Evolutionary conservation across 2,329 filamentous ascomycete genomes (phyloP).

Genomic region (Trichoderma cornu-damae): DNA sequence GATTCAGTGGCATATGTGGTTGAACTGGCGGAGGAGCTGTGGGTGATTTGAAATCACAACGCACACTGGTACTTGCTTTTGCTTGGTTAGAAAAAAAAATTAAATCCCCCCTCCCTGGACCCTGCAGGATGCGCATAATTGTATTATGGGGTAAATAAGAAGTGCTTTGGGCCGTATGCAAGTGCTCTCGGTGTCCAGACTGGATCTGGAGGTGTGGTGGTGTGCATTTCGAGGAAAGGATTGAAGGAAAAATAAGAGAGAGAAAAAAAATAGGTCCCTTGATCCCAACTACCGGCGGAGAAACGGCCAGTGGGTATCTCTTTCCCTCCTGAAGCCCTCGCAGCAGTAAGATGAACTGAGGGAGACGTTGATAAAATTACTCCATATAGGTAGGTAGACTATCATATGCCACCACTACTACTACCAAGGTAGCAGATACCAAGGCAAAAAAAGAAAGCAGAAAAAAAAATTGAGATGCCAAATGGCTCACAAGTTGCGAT

Average conservation of each 20-base stretch:
- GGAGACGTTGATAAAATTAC: too few species aligned
- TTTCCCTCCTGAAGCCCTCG: too few species aligned
- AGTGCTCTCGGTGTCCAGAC: conserved; percentile 13
- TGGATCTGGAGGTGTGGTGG: not conserved
- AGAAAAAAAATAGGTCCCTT: not conserved
- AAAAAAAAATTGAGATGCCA: not conserved
- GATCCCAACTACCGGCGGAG: not conserved
- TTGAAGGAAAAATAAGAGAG: not conserved
- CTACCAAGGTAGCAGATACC: too few species aligned
- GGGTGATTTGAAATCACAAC: not conserved
- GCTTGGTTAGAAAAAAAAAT: not conserved
- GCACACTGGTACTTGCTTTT: not conserved
- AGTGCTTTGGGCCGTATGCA: not conserved
- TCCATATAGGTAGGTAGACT: too few species aligned
- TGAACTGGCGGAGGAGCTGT: conserved; percentile 11
- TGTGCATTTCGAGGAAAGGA: not conserved
- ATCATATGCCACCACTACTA: too few species aligned
- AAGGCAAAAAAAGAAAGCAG: not conserved
- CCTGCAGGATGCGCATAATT: not conserved
- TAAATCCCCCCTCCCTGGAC: not conserved
- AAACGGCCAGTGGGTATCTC: not conserved
- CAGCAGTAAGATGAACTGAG: too few species aligned
- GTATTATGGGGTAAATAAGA: not conserved
- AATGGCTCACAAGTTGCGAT: not conserved
- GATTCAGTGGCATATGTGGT: not conserved